Percentiles rank a stretch among this genome's conserved stretches.
phyloP scores from a whole-genome alignment of 2,329 filamentous ascomycete species.

The Fusarium aywerte region DNA sequence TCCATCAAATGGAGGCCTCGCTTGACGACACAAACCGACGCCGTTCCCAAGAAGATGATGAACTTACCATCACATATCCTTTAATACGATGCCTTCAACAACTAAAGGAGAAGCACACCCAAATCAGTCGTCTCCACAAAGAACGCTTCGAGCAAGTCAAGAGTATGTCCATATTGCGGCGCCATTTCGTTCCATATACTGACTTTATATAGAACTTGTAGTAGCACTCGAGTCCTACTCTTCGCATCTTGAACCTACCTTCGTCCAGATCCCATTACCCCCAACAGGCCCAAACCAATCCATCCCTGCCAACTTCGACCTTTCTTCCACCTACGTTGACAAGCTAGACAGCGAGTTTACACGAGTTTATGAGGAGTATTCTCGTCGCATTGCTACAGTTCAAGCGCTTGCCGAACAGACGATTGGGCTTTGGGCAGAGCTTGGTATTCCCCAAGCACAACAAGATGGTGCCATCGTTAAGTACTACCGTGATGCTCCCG shows the following conservation, averaged over 20 bases:
- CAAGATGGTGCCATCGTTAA: conserved; percentile 90
- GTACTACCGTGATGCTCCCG: conserved; percentile 87
- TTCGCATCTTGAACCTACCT: conserved; percentile 90
- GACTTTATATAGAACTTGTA: conserved; percentile 75
- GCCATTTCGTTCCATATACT: conserved; percentile 1
- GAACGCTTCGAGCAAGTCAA: conserved; percentile 96
- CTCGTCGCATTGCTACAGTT: conserved; percentile 80
- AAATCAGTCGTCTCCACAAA: conserved; percentile 83
- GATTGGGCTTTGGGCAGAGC: conserved; percentile 93
- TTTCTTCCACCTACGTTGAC: conserved; percentile 89
- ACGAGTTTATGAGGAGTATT: conserved; percentile 96
- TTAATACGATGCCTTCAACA: conserved; percentile 80
- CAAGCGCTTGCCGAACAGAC: conserved; percentile 82
- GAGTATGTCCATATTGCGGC: conserved; percentile 66
- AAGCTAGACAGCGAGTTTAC: conserved; percentile 91
- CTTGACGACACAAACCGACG: conserved; percentile 79
- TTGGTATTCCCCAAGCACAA: conserved; percentile 92
- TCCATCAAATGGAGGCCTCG: conserved; percentile 93
- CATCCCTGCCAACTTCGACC: conserved; percentile 85
- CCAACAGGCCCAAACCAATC: conserved; percentile 81
- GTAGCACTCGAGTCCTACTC: conserved; percentile 96
- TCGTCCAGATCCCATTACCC: conserved; percentile 85
- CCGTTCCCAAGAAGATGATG: conserved; percentile 73
- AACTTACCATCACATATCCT: conserved; percentile 83
- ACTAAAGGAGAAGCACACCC: conserved; percentile 86